Conservation (phyloP, 495 filamentous ascomycete species). For the Ascodesmis nigricans region DNA sequence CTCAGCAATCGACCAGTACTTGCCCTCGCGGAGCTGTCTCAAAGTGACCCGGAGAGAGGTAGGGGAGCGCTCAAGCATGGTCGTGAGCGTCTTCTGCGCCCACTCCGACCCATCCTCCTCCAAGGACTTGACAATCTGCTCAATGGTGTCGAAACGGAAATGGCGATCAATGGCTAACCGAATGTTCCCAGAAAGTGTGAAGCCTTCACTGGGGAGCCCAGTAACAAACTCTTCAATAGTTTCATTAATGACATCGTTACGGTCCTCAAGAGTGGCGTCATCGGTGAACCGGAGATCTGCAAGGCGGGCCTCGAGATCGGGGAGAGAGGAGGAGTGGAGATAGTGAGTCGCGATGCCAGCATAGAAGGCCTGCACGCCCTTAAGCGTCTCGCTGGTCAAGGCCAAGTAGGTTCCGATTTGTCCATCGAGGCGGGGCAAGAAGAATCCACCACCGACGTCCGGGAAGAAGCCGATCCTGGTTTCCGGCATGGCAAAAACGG, state of each 20-base stretch:
- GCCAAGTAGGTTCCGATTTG: slow-evolving; percentile 71
- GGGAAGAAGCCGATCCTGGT: slow-evolving; percentile 96
- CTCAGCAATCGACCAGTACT: slow-evolving; percentile 51
- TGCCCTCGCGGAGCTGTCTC: slow-evolving; percentile 52
- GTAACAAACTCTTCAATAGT: slow-evolving; percentile 84
- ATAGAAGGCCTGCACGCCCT: slow-evolving; percentile 59
- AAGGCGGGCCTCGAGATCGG: slow-evolving; percentile 59
- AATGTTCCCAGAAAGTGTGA: slow-evolving; percentile 37
- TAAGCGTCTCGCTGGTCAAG: slow-evolving; percentile 60
- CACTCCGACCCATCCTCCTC: slow-evolving; percentile 37
- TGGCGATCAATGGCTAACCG: slow-evolving; percentile 58
- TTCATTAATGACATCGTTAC: slow-evolving; percentile 48
- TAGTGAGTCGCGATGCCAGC: slow-evolving; percentile 84
- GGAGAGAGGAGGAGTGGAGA: slow-evolving; percentile 66
- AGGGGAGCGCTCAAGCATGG: slow-evolving; percentile 52
- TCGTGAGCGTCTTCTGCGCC: slow-evolving; percentile 51
- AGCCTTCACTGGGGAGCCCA: slow-evolving; percentile 47
- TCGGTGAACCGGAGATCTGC: slow-evolving; percentile 77
- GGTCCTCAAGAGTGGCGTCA: slow-evolving; percentile 33
- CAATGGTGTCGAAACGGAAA: slow-evolving; percentile 42
- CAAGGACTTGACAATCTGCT: slow-evolving; percentile 47
- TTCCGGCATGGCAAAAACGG: slow-evolving; percentile 93
- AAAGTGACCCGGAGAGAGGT: slow-evolving; percentile 66
- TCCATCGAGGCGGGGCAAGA: slow-evolving; percentile 73
- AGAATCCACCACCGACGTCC: slow-evolving; percentile 88